phyloP scores from a whole-genome alignment of 1,284 basidiomycete species.

The Microbotryomycetes sp. region DNA sequence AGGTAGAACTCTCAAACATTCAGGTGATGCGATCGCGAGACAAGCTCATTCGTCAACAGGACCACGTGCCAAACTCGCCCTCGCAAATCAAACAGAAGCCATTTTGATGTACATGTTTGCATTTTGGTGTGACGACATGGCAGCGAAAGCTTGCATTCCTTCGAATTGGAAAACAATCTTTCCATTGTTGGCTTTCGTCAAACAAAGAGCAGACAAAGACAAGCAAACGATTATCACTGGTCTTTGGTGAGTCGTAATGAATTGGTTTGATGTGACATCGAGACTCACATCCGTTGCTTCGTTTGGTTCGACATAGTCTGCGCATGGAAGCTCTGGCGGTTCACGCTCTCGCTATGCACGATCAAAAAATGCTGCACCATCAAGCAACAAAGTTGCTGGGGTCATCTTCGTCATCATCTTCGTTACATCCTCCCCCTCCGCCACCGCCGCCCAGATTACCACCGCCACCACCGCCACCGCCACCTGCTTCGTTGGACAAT shows the following conservation, averaged over 20 bases:
- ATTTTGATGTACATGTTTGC: slow-evolving; percentile 48
- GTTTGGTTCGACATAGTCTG: not conserved
- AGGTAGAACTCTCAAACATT: slow-evolving; percentile 41
- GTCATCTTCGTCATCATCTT: not conserved
- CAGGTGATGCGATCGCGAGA: slow-evolving; percentile 36
- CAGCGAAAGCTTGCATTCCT: slow-evolving; percentile 17
- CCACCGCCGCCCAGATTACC: not conserved
- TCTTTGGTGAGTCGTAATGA: slow-evolving; percentile 16
- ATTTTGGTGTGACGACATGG: slow-evolving; percentile 49
- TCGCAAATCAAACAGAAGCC: slow-evolving; percentile 47
- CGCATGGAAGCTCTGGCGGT: slow-evolving; percentile 28
- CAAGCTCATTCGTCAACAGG: slow-evolving; percentile 4
- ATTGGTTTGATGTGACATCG: too few relatives aligned
- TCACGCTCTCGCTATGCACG: slow-evolving; percentile 25
- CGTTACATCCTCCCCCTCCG: not conserved
- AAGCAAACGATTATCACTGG: slow-evolving; percentile 10
- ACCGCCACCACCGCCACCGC: not conserved
- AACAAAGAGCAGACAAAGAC: slow-evolving; percentile 28
- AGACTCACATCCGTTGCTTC: not conserved
- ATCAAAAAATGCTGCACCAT: slow-evolving; percentile 26
- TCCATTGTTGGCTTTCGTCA: slow-evolving; percentile 33
- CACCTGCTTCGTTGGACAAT: not conserved
- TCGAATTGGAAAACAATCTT: slow-evolving; percentile 35
- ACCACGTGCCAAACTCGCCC: slow-evolving; percentile 35
- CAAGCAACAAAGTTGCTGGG: slow-evolving; percentile 14